These are phyloP conservation scores for Phytophthora hybrid DNA, from an alignment of 352 stramenopile species.

Conservation along the genomic window DNA sequence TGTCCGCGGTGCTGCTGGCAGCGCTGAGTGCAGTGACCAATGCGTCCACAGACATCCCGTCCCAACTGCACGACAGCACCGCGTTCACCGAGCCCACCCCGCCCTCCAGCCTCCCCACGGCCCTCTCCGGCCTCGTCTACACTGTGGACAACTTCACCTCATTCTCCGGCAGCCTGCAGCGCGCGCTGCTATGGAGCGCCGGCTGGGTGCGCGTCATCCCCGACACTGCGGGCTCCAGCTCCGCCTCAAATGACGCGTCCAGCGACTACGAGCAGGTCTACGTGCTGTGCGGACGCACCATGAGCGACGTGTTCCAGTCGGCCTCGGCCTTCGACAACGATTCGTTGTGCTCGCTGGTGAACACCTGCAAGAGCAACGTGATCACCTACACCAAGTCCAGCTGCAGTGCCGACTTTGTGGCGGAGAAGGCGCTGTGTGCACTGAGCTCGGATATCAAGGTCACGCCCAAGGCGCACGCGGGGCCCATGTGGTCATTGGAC, in stretches of 20 bases:
- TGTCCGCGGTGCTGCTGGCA: conserved; percentile 2
- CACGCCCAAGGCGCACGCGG: conserved; percentile 6
- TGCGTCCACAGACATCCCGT: conserved; percentile 27
- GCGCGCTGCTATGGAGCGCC: conserved; percentile 52
- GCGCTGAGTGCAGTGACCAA: not conserved
- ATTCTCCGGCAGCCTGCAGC: conserved; percentile 35
- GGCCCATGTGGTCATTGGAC: conserved; percentile 45
- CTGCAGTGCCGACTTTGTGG: conserved; percentile 29
- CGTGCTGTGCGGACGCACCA: conserved; percentile 50
- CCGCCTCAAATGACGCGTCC: not conserved
- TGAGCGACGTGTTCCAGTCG: conserved; percentile 49
- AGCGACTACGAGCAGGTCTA: conserved; percentile 48
- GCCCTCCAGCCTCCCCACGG: conserved; percentile 19
- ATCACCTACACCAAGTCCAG: conserved; percentile 33
- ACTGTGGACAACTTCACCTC: conserved; percentile 28
- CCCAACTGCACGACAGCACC: conserved; percentile 29
- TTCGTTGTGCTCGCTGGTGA: conserved; percentile 22
- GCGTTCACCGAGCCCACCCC: conserved; percentile 20
- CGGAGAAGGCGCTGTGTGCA: conserved; percentile 32
- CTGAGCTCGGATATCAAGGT: conserved; percentile 18
- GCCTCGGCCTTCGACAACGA: conserved; percentile 25
- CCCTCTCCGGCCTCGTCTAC: conserved; percentile 5
- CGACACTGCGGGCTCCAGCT: not conserved
- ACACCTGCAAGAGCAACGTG: conserved; percentile 45
- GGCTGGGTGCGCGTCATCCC: conserved; percentile 36